Percentiles rank a stretch among this genome's conserved stretches.
These are phyloP conservation scores for Xylariaceae sp. DNA, from an alignment of 2,329 filamentous ascomycete genomes.

Conservation along the genomic window DNA sequence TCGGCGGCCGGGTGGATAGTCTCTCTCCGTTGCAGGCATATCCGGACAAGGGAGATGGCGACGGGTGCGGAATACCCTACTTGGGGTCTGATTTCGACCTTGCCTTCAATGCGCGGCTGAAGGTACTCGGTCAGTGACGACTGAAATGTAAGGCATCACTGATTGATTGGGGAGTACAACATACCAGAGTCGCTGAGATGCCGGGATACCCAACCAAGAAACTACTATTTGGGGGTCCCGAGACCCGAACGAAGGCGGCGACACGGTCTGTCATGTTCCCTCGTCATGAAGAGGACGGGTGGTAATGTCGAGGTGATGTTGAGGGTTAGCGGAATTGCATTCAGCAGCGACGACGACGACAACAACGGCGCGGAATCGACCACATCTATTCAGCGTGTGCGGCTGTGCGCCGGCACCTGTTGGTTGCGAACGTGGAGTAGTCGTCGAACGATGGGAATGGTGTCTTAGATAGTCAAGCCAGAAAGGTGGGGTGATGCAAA, in stretches of 20 bases:
- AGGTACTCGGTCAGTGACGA: slow-evolving; percentile 6
- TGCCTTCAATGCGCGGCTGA: slow-evolving; percentile 94
- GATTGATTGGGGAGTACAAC: slow-evolving; percentile 35
- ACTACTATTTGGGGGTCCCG: slow-evolving; percentile 93
- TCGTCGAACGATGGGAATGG: too few species aligned
- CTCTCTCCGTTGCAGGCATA: slow-evolving; percentile 88
- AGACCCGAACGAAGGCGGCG: slow-evolving; percentile 89
- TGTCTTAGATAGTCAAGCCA: too few species aligned
- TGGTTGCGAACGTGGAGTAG: too few species aligned
- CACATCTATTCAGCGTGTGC: slow-evolving; percentile 26
- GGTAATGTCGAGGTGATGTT: slow-evolving; percentile 15
- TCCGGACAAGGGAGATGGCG: slow-evolving; percentile 85
- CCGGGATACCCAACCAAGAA: slow-evolving; percentile 96
- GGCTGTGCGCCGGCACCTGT: slow-evolving; percentile 25
- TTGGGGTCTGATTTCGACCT: slow-evolving; percentile 89
- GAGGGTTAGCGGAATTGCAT: slow-evolving; percentile 13
- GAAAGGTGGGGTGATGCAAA: too few species aligned
- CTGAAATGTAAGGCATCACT: slow-evolving; percentile 6
- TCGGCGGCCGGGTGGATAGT: slow-evolving; percentile 96
- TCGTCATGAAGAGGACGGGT: slow-evolving; percentile 20
- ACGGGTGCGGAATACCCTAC: slow-evolving; percentile 85
- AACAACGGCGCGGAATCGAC: slow-evolving; percentile 17
- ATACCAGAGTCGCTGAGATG: slow-evolving; percentile 93
- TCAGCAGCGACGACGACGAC: slow-evolving; percentile 13
- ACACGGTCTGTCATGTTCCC: slow-evolving; percentile 42